Conservation (phyloP, 2,329 filamentous ascomycete species). For the Aureobasidium sp. region DNA sequence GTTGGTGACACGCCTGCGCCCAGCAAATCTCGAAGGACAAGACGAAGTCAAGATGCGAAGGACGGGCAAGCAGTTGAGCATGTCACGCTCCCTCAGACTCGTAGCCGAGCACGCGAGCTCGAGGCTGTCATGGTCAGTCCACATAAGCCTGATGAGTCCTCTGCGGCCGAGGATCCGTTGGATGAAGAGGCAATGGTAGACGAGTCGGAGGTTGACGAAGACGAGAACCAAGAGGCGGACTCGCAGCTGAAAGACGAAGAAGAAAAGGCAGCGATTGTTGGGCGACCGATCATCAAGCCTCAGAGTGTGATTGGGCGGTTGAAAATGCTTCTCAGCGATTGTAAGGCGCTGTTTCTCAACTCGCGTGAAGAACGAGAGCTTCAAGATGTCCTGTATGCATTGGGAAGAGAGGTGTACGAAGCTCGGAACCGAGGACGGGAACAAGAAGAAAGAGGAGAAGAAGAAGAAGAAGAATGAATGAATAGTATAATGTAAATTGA, state of each 20-base stretch:
- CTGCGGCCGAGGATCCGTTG: background rate
- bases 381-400: conserved; percentile 73
- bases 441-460: background rate
- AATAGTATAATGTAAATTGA: too few species aligned
- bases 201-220: background rate
- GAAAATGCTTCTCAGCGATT: conserved; percentile 50
- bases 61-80: background rate
- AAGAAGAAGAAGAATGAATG: too few species aligned
- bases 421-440: conserved; percentile 43
- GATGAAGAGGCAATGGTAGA: background rate
- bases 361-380: conserved; percentile 61
- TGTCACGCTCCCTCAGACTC: conserved; percentile 5
- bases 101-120: background rate
- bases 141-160: background rate
- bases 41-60: conserved; percentile 20
- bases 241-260: conserved; percentile 14
- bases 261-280: conserved; percentile 22
- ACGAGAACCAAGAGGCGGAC: conserved; percentile 9
- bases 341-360: conserved; percentile 50
- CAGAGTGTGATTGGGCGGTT: conserved; percentile 50
- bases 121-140: conserved; percentile 3
- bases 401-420: conserved; percentile 65
- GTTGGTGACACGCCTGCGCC: conserved; percentile 22
- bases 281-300: conserved; percentile 34
- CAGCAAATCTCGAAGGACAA: conserved; percentile 23